Evolutionary conservation across 2,329 filamentous ascomycete species (phyloP), one percentile per base, ranked within the genome.

Genomic region (Periconia sp.): DNA sequence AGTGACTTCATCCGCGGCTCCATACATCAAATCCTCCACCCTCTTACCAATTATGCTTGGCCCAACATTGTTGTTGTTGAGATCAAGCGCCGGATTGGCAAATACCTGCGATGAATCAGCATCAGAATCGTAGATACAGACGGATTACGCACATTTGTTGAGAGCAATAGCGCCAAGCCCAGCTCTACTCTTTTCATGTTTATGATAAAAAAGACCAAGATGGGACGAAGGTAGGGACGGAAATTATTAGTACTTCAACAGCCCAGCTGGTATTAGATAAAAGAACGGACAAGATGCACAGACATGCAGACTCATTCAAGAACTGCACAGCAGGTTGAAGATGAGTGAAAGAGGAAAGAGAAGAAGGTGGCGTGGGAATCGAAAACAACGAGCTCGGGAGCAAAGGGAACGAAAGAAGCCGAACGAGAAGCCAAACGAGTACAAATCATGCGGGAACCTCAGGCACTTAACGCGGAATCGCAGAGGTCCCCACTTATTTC

Each of bases 271-370:
- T 58, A 55, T 41, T 52, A 57, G 58, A 61, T 54, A 47, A 61
- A 69, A 59, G 44, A 52, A 55, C 51, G 53, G 62, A 62, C 56
- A 56, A 43, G 55, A 59, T 56, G 62, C 60, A 52, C 66, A 68
- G 65, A 70, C 66, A 70, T 70, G 64, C 66, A 68, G 61, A 64
- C 62, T 63, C 63, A 56, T 55, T 66, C 62, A 66, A 62, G 58
- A 63, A 62, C 69, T 71, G 70, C 70, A 60, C 69, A 72, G 69
- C 69, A 73, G 69, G 61, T 56, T 50, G 60, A 71, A 62, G 60
- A 60, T 52, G 57, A 60, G 61, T 53, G 49, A 59, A 47, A 51
- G 60, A 52, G 23, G 55, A 59, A 52, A 50, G 42, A 56, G 43
- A 44, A 45, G 19, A 45, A 56, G 49, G 48, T n/a, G 46, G 56